These are phyloP conservation scores for Cladophialophora immunda DNA, from an alignment of 2,329 filamentous ascomycete species.

Conservation along the genomic window DNA sequence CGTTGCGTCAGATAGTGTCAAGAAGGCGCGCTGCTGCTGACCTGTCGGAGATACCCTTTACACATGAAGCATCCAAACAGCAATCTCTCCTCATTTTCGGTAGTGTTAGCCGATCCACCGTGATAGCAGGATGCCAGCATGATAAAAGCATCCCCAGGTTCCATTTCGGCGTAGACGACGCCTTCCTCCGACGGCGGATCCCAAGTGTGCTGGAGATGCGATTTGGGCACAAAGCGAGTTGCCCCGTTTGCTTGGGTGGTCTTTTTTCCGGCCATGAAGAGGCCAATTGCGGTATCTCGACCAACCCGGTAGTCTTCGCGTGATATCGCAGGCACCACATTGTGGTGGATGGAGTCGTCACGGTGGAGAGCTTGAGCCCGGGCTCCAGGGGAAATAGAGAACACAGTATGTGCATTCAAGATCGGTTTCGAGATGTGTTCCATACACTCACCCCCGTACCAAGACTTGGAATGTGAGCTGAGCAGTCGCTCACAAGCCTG, in stretches of 20 bases:
- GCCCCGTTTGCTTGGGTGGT: constrained; percentile 4
- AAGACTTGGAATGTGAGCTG: not conserved
- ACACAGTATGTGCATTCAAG: not conserved
- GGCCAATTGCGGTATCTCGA: not conserved
- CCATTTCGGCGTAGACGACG: constrained; percentile 1
- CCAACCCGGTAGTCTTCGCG: not conserved
- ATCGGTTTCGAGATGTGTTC: not conserved
- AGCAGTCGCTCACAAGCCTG: not conserved
- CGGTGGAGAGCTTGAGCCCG: constrained; percentile 4
- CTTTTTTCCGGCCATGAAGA: not conserved
- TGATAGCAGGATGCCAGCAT: constrained; percentile 10
- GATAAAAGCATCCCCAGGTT: constrained; percentile 5
- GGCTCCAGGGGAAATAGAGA: not conserved
- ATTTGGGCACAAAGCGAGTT: not conserved
- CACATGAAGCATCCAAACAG: constrained; percentile 4
- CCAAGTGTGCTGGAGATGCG: not conserved
- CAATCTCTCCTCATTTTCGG: not conserved
- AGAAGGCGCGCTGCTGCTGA: too few species aligned
- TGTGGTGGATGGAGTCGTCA: constrained; percentile 1
- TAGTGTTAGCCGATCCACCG: constrained; percentile 7
- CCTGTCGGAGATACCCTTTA: too few species aligned
- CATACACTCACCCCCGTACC: not conserved
- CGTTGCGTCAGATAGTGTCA: too few species aligned
- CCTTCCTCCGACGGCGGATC: not conserved
- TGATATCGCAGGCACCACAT: not conserved